Base-by-base conservation (phyloP, 805 yeast species). In the Saccharomyces eubayanus region DNA sequence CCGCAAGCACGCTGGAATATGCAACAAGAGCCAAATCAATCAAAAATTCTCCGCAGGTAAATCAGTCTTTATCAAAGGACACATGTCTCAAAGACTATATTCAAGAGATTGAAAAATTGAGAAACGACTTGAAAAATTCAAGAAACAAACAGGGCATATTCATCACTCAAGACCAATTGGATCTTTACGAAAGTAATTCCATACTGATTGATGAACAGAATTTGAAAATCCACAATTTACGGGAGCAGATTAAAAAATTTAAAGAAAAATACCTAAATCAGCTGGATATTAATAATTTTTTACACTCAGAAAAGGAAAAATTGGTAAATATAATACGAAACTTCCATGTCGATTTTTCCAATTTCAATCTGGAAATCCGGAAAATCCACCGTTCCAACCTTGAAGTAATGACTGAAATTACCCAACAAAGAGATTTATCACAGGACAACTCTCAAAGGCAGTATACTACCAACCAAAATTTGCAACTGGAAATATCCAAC, bases 21-120 rank as follows among this genome's bases (percentile, higher is more conserved):
- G 96, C 96, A 0, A 81, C 83, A 51, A 79, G 90, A 51, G 96
- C 96, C 0, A 86, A 87, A 60, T 84, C 80, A 51, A 87, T 89
- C 57, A 80, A 79, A 61, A 84, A 83, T 63, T 80, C 77, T 53
- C 86, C 86, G 2, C 87, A 88, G 72, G 72, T 79, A 3, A 80
- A 80, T 52, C 81, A 79, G 52, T 73, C 77, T 45, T 67, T 88
- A 78, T 65, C 88, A 61, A 80, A 86, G 70, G 75, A 80, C 68
- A 61, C 79, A 65, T 59, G 80, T 62, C 66, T 84, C 62, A 66
- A 76, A 62, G 80, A 85, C 64, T 74, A 77, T 69, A 72, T 79
- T 63, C 62, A 75, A 59, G 79, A 85, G 71, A 75, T 80, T 68
- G 77, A 80, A 70, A 64, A 79, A 57, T 67, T 85, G 36, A 77